Base-by-base conservation (phyloP, 169 alveolate species). In the Plasmodium relictum region DNA sequence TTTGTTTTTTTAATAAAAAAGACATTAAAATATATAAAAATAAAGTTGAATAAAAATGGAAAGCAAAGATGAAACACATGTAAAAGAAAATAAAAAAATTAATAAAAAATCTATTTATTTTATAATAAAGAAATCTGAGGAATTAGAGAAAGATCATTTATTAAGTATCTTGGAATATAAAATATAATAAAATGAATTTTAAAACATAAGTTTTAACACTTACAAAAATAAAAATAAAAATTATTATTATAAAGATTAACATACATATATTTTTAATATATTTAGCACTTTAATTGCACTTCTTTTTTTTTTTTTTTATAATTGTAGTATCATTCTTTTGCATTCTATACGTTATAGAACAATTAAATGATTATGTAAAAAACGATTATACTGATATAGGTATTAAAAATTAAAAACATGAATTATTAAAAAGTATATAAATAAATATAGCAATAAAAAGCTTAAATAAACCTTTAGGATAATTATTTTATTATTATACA, bases 81-180 rank as follows among this genome's bases (percentile, higher is more conserved):
- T 39, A 74, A 37, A 37, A 65, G 26, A 73, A 50, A 22, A 44
- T 18, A 70, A 61, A 70, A 52, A 71, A 71, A 18, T 72, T 14
- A 70, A 73, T 16, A 86, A 70, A 74, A 86, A 86, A 58, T 18
- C 65, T 16, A 86, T 86, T 71, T 52, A 86, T 26, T 86, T 86
- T 54, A 61, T 86, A 70, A 58, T 73, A 73, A 69, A 86, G 44
- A 86, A 86, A 52, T 61, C 92, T 6, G 88, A 86, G 37, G 92
- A 86, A 48, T 52, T 86, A 26, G 92, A 86, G 44, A 86, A 52
- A 50, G 68, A 86, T 41, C 92, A 86, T 58, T 59, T 62, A 52
- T 63, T 86, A 86, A 74, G 92, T 86, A 83, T 24, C 50, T 68
- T 41, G 4, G 26, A 31, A 37, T 42, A 26, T 59, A 71, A 71